A percentile compares a stretch with the other conserved stretches of the same genome.
Evolutionary conservation across 2,329 filamentous ascomycete genomes (phyloP).

Genomic region (Dendrostoma leiphaemia): DNA sequence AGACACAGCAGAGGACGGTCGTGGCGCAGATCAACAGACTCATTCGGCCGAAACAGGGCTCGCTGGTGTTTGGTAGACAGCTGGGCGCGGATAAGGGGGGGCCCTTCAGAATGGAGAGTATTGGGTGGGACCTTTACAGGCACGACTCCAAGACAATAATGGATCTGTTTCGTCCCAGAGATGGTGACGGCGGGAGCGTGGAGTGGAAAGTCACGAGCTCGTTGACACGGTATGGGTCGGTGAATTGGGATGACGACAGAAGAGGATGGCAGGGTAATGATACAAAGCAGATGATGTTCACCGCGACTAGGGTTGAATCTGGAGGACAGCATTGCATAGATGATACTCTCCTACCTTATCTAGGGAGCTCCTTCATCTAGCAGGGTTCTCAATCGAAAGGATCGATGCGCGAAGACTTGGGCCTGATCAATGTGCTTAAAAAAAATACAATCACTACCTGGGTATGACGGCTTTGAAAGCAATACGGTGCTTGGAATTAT

Average conservation of each 20-base stretch:
- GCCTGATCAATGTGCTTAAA: no score
- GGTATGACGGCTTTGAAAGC: no score
- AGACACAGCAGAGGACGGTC: neutral
- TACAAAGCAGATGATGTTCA: conserved; percentile 5
- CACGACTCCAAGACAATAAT: neutral
- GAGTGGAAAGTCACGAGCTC: neutral
- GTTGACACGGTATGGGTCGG: conserved; percentile 1
- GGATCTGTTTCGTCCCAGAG: neutral
- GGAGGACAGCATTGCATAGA: conserved; percentile 33
- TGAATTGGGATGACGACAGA: conserved; percentile 1
- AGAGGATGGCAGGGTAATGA: neutral
- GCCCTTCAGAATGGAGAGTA: neutral
- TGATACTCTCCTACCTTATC: no score
- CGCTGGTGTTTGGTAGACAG: conserved; percentile 10
- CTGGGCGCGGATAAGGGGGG: conserved; percentile 4
- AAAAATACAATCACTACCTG: no score
- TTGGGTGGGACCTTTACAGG: conserved; percentile 9
- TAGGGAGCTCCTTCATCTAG: no score
- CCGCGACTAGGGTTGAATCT: neutral
- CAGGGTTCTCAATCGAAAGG: no score
- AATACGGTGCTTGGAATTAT: no score
- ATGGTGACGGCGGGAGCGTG: no score
- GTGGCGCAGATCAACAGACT: neutral
- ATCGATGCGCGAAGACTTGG: no score
- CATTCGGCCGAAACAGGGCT: neutral